These are phyloP conservation scores for Trichoderma reesei DNA, from an alignment of 495 filamentous ascomycete species.

Conservation along the genomic window DNA sequence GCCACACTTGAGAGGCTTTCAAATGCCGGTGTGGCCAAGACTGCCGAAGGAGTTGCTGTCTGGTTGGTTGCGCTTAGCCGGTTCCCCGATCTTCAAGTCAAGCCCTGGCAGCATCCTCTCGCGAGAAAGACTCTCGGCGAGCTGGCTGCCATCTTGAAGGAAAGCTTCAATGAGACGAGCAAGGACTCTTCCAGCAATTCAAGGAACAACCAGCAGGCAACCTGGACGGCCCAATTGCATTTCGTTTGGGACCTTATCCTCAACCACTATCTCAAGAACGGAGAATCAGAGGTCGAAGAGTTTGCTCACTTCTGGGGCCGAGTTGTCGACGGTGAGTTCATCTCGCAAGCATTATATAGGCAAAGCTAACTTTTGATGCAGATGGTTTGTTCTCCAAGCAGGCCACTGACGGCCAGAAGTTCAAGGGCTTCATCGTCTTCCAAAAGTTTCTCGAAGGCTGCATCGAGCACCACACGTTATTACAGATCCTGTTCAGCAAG, in stretches of 20 bases:
- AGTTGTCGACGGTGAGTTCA: constrained; percentile 67
- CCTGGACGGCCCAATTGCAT: constrained; percentile 70
- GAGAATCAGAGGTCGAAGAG: constrained; percentile 28
- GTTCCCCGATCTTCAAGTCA: constrained; percentile 55
- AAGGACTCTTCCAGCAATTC: constrained; percentile 31
- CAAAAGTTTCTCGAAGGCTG: constrained; percentile 52
- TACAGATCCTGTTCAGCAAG: constrained; percentile 56
- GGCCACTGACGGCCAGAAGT: constrained; percentile 79
- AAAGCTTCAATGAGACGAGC: constrained; percentile 48
- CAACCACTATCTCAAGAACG: constrained; percentile 33
- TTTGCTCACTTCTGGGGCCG: constrained; percentile 83
- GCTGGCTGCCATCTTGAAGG: constrained; percentile 69
- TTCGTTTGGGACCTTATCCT: constrained; percentile 83
- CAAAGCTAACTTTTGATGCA: constrained; percentile 27
- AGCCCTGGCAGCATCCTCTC: constrained; percentile 74
- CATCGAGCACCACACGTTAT: constrained; percentile 21
- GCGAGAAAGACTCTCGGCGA: constrained; percentile 47
- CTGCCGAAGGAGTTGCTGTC: constrained; percentile 78
- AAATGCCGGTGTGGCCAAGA: constrained; percentile 56
- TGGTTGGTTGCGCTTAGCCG: constrained; percentile 62
- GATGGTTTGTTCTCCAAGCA: constrained; percentile 71
- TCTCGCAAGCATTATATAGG: background rate
- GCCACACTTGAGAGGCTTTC: constrained; percentile 51
- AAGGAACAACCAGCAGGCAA: constrained; percentile 37
- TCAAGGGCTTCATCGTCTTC: constrained; percentile 82